A percentile compares a stretch with the other conserved stretches of the same genome.
phyloP scores from a whole-genome alignment of 495 filamentous ascomycete genomes.

The Aspergillus taichungensis region DNA sequence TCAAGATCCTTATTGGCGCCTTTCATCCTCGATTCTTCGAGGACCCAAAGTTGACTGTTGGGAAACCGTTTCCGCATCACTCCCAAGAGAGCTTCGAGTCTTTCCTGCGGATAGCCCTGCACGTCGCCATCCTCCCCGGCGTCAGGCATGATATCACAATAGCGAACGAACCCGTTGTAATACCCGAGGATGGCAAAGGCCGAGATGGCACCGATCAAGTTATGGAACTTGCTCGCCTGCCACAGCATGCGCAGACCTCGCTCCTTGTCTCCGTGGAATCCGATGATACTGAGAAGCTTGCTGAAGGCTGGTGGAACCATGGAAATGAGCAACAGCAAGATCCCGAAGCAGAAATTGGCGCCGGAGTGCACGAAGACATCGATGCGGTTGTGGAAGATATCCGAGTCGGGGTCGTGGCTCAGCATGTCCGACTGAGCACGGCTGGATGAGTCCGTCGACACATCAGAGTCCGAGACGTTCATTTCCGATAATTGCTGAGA shows the following conservation, averaged over 20 bases:
- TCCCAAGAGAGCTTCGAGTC: slow-evolving; percentile 57
- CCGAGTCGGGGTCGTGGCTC: slow-evolving; percentile 41
- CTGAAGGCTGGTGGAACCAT: slow-evolving; percentile 87
- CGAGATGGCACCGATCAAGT: slow-evolving; percentile 86
- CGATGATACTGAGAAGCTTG: slow-evolving; percentile 76
- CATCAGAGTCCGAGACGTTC: not conserved
- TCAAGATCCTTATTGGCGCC: slow-evolving; percentile 58
- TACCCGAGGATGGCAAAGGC: slow-evolving; percentile 73
- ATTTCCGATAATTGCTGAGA: too few species aligned
- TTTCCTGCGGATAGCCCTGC: slow-evolving; percentile 63
- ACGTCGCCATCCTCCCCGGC: slow-evolving; percentile 43
- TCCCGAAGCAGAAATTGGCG: slow-evolving; percentile 78
- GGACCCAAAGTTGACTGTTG: slow-evolving; percentile 73
- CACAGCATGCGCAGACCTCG: slow-evolving; percentile 79
- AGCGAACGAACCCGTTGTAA: slow-evolving; percentile 77
- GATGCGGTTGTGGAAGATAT: slow-evolving; percentile 56
- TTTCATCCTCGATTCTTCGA: slow-evolving; percentile 81
- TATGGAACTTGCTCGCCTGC: slow-evolving; percentile 80
- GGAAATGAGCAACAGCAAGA: slow-evolving; percentile 75
- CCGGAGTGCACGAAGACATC: slow-evolving; percentile 87
- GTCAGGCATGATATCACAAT: slow-evolving; percentile 77
- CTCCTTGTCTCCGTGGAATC: slow-evolving; percentile 85
- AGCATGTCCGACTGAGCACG: slow-evolving; percentile 20
- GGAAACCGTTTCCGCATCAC: slow-evolving; percentile 74
- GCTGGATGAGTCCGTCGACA: slow-evolving; percentile 12